Evolutionary conservation across 371 early-diverging fungal genomes (phyloP), one percentile per base, ranked within the genome.

Genomic region (Nematocida parisii): DNA sequence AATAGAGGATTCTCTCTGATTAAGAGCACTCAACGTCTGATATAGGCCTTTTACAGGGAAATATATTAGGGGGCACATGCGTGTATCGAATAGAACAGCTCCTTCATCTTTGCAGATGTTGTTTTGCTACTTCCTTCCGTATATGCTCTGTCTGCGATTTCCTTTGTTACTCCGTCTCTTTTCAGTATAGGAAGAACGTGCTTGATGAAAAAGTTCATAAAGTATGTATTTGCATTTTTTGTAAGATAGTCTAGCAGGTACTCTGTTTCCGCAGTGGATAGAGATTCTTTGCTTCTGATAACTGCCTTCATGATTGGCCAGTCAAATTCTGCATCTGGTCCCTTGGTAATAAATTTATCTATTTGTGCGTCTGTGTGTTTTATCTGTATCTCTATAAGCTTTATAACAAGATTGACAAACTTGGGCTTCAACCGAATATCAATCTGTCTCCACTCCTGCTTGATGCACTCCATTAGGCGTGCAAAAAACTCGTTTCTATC

Each of bases 311-410:
- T 67, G 4, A 71, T 18, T 13, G 68, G 24, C 24, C 56, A 22
- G 20, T 77, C 80, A 42, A 22, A 77, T 24, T 18, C 40, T 27
- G 80, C 68, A 57, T 18, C 57, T 52, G 80, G 80, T 20, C 80
- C 80, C 42, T 62, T 77, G 5, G 1, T 40, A 44, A 77, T 46
- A 60, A 46, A 77, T 58, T 70, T n/a, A 9, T 24, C 61, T 15
- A 77, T 75, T 5, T 50, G 56, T 13, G 39, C 27, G 5, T 58
- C 62, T 6, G 81, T 18, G 13, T 40, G 7, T 24, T 54, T 13
- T 45, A 40, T 61, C 7, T 22, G 39, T 45, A 4, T 42, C 6
- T 68, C 44, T 50, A 61, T 44, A 9, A 77, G 1, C 22, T 27
- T 47, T 33, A 58, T 24, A 13, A 77, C 15, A 4, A 77, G 71